Conservation (phyloP, 2,329 filamentous ascomycete species). For the Pseudogymnoascus sp. region DNA sequence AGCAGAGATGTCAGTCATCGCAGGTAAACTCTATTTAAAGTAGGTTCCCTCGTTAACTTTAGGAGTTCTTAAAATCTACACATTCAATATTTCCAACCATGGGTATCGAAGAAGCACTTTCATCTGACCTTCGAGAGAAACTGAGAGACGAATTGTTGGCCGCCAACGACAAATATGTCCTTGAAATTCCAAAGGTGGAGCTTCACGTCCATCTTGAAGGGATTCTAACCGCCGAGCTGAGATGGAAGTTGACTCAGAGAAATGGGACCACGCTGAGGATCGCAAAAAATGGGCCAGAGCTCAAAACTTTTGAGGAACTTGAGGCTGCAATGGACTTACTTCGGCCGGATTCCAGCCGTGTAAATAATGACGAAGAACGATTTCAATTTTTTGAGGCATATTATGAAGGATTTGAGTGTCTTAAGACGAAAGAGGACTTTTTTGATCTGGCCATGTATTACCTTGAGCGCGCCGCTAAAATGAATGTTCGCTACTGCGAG, state of each 20-base stretch:
- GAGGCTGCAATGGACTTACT: slow-evolving; percentile 33
- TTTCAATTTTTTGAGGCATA: slow-evolving; percentile 62
- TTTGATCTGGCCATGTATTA: slow-evolving; percentile 64
- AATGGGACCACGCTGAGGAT: slow-evolving; percentile 54
- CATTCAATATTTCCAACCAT: neutral
- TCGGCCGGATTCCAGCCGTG: slow-evolving; percentile 47
- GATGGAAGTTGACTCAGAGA: slow-evolving; percentile 59
- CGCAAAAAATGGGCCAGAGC: neutral
- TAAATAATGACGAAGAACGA: slow-evolving; percentile 12
- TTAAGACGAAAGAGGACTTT: slow-evolving; percentile 58
- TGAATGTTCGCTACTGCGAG: slow-evolving; percentile 63
- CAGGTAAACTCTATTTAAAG: neutral
- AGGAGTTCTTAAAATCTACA: neutral
- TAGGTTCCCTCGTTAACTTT: neutral
- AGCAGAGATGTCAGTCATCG: neutral
- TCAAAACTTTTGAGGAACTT: neutral
- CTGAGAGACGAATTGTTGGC: neutral
- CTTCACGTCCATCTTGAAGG: slow-evolving; percentile 76
- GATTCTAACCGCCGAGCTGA: slow-evolving; percentile 57
- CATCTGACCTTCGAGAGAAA: neutral
- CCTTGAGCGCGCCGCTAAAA: slow-evolving; percentile 52
- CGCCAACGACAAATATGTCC: slow-evolving; percentile 42
- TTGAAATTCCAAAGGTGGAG: slow-evolving; percentile 65
- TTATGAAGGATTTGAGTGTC: slow-evolving; percentile 64
- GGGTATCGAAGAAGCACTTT: neutral